A percentile compares a stretch with the other conserved stretches of the same genome.
These are phyloP conservation scores for Talaromyces atroroseus DNA, from an alignment of 2,329 filamentous ascomycete genomes.

Conservation along the genomic window DNA sequence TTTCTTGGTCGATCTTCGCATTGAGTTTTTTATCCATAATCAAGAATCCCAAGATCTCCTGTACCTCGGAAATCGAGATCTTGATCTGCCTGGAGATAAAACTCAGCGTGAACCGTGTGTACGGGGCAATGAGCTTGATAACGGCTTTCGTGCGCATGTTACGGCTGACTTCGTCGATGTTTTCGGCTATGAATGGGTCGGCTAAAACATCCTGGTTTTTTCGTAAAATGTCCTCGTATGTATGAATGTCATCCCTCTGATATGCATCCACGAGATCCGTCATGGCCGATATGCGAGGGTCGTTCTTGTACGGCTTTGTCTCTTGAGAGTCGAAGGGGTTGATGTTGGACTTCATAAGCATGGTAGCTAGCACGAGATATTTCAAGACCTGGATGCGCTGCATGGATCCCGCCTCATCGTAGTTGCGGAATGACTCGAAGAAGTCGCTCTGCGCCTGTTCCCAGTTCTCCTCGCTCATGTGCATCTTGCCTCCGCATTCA, in stretches of 20 bases:
- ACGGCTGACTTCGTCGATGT: conserved; percentile 96
- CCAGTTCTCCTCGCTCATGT: conserved; percentile 99
- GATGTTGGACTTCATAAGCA: conserved; percentile 98
- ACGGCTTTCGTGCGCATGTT: conserved; percentile 98
- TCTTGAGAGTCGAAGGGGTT: conserved; percentile 98
- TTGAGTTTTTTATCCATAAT: conserved; percentile 85
- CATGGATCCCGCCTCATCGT: conserved; percentile 93
- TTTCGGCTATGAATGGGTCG: conserved; percentile 95
- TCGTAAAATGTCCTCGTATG: conserved; percentile 81
- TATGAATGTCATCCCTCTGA: conserved; percentile 87
- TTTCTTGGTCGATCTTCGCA: conserved; percentile 84
- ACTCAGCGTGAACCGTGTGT: conserved; percentile 80
- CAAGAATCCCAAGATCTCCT: conserved; percentile 91
- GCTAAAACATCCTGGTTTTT: conserved; percentile 83
- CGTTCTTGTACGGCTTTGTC: conserved; percentile 95
- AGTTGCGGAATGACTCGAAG: conserved; percentile 97
- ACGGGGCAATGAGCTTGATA: conserved; percentile 86
- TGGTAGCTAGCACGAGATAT: conserved; percentile 91
- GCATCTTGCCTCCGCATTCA: conserved; percentile 99
- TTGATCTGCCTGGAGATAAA: conserved; percentile 87
- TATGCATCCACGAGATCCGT: conserved; percentile 95
- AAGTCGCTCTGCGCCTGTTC: conserved; percentile 95
- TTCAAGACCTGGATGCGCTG: conserved; percentile 97
- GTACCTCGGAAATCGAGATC: conserved; percentile 78
- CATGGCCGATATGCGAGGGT: conserved; percentile 93